phyloP scores from a whole-genome alignment of 176 grass and related monocot genomes.

The Triticum dicoccoides region DNA sequence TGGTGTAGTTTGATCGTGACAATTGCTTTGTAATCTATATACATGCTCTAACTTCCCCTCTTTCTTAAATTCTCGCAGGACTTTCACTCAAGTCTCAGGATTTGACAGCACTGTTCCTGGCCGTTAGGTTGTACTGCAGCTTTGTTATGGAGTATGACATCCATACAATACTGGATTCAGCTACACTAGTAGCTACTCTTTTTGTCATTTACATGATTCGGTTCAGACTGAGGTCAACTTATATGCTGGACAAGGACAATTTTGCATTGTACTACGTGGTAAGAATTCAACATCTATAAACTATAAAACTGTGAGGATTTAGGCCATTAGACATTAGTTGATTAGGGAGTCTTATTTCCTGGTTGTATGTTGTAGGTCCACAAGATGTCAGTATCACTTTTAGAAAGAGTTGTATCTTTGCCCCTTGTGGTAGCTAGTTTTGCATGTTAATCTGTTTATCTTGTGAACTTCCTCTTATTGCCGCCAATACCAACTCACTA shows the following conservation, averaged over 20 bases:
- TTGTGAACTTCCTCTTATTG: not conserved
- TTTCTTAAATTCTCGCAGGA: constrained; percentile 57
- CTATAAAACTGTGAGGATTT: not conserved
- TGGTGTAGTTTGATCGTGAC: not conserved
- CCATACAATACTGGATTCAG: constrained; percentile 89
- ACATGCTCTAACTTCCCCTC: constrained; percentile 1
- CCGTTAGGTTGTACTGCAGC: constrained; percentile 96
- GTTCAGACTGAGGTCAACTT: constrained; percentile 85
- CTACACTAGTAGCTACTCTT: constrained; percentile 83
- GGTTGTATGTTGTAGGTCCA: not conserved
- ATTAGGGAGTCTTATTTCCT: not conserved
- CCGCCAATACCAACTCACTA: not conserved
- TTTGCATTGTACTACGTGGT: constrained; percentile 94
- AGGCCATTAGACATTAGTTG: not conserved
- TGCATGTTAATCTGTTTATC: not conserved
- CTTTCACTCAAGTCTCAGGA: constrained; percentile 93
- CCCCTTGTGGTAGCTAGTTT: not conserved
- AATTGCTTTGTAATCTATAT: not conserved
- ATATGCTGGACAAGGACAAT: constrained; percentile 97
- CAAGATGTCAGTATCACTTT: not conserved
- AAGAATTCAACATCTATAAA: constrained; percentile 35
- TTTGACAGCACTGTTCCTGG: constrained; percentile 93
- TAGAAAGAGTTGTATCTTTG: not conserved
- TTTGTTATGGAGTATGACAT: constrained; percentile 99
- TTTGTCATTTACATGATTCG: constrained; percentile 99